Evolutionary conservation across 192 early-diverging fungal species (phyloP).

Genomic region (Backusella westeae): DNA sequence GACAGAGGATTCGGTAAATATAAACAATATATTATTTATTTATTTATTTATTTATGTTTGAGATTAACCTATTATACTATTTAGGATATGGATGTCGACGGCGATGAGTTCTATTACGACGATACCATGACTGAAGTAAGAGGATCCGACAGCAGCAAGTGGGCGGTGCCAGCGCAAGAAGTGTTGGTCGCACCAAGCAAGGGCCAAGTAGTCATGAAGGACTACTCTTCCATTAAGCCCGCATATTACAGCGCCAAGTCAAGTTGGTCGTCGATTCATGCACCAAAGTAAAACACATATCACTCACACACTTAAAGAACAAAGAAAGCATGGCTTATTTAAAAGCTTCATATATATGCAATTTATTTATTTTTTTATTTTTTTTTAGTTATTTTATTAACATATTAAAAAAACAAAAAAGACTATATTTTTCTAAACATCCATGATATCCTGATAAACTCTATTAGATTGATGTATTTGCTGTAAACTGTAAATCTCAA

Average conservation of each 20-base stretch:
- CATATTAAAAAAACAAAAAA: background rate
- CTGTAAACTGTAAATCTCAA: conserved; percentile 44
- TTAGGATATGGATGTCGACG: background rate
- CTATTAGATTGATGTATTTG: background rate
- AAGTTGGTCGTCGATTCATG: conserved; percentile 2
- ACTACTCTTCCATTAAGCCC: background rate
- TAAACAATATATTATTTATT: background rate
- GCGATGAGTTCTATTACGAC: background rate
- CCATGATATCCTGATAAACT: background rate
- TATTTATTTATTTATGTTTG: background rate
- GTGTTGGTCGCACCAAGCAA: background rate
- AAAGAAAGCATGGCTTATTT: too few species aligned
- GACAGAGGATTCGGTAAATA: background rate
- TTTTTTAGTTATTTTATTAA: background rate
- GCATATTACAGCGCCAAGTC: background rate
- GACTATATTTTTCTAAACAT: background rate
- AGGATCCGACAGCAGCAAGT: background rate
- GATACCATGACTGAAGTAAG: background rate
- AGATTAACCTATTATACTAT: too few species aligned
- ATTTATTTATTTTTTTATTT: background rate
- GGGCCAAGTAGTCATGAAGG: background rate
- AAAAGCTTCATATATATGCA: background rate
- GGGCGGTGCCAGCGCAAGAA: background rate
- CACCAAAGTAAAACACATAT: background rate
- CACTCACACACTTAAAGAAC: too few species aligned